A percentile compares a stretch with the other conserved stretches of the same genome.
phyloP scores from a whole-genome alignment of 768 basidiomycete species.

The Lactifluus volemus region DNA sequence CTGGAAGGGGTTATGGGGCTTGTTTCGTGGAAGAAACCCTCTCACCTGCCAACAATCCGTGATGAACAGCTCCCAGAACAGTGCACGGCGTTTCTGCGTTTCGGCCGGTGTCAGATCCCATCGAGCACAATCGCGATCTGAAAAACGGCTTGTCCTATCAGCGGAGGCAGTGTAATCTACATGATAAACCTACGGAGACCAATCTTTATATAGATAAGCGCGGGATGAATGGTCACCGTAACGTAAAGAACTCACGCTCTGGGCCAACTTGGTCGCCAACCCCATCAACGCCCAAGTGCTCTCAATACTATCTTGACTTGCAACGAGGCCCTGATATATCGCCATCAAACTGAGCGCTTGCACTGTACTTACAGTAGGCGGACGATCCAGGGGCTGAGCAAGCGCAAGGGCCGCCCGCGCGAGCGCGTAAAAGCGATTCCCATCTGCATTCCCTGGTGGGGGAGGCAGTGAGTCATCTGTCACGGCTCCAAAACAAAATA shows the following conservation, averaged over 20 bases:
- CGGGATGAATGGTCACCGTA: not conserved
- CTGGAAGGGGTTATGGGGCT: conserved; percentile 25
- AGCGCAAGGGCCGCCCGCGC: conserved; percentile 57
- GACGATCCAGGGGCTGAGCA: conserved; percentile 60
- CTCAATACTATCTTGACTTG: conserved; percentile 62
- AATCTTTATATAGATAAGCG: conserved; percentile 34
- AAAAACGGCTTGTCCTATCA: not conserved
- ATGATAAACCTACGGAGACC: conserved; percentile 45
- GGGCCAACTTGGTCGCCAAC: conserved; percentile 54
- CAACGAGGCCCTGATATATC: conserved; percentile 61
- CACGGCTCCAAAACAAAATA: conserved; percentile 9
- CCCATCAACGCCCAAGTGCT: conserved; percentile 61
- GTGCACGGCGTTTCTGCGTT: conserved; percentile 59
- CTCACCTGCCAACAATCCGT: conserved; percentile 66
- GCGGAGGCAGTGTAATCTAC: not conserved
- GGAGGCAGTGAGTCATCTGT: conserved; percentile 20
- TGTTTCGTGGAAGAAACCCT: not conserved
- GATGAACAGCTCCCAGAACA: conserved; percentile 71
- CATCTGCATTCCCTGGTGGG: conserved; percentile 43
- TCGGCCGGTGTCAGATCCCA: conserved; percentile 54
- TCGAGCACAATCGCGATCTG: conserved; percentile 65
- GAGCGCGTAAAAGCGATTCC: conserved; percentile 47
- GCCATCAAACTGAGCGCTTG: conserved; percentile 60
- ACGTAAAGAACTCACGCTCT: conserved; percentile 45
- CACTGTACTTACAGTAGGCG: conserved; percentile 62